Base-by-base conservation (phyloP, 2,329 filamentous ascomycete genomes). In the Aspergillus sp. region DNA sequence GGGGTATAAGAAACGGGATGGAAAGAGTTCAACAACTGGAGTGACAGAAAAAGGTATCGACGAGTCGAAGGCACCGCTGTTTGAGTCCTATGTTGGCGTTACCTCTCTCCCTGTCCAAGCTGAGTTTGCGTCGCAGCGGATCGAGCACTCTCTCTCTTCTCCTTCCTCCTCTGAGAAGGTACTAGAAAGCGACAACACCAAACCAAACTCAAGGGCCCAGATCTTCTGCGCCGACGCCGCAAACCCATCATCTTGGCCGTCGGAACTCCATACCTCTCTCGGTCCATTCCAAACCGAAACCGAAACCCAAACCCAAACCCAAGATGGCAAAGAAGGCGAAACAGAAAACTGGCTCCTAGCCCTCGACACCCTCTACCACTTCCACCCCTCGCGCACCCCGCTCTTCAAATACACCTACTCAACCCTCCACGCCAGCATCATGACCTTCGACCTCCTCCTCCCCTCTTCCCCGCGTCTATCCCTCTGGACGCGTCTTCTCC, bases 331-430 rank as follows among this genome's bases (percentile, higher is more conserved):
- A 39, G 41, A 43, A 25, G 21, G 21, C 1, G 31, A 39, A 25
- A 21, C 19, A 15, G 35, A 56, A 25, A 23, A 50, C 50, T 85
- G 82, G 82, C 70, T 86, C 0, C 73, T 86, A 1, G 83, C 79
- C 0, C 73, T 86, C 1, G 84, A 86, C 64, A 82, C 82, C 2
- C 66, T 84, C 5, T 86, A 86, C 55, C 82, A 86, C 65, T 86
- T 85, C 64, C 73, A 72, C 0, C 84, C 83, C 0, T 84, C 82
- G 0, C 72, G 83, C 14, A 73, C 69, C 54, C 76, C 78, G 0
- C 64, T 84, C 2, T 75, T 85, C 14, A 56, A 69, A 7, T 73
- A 80, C 44, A 76, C 80, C 1, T 68, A 72, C 4, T 65, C 61
- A 3, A 68, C 68, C 0, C 72, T 85, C 0, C 63, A 73, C 3